Evolutionary conservation across 139 green algal genomes (phyloP), one percentile per base, ranked within the genome.

Genomic region (Microglena sp.): DNA sequence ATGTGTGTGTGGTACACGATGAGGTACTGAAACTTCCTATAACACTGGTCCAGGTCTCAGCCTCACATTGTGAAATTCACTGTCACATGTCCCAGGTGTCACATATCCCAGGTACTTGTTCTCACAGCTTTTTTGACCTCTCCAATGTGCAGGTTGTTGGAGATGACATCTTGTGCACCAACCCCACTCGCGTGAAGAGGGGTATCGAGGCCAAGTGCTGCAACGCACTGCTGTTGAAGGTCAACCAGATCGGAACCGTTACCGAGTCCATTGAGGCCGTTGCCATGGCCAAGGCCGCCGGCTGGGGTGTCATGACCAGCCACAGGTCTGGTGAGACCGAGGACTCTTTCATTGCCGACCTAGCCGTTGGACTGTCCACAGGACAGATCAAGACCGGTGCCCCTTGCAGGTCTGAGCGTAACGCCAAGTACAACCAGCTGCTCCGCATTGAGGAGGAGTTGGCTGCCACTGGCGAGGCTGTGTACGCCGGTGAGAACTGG

Each of bases 371-470:
- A 59, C 88, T 99, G 34, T 64, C 86, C 45, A 95, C 91, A 26
- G 94, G 93, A 21, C 94, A 99, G 80, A 99, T 99, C 86, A 99
- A 99, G 89, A 97, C 94, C 21, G 94, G 94, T 33, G 94, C 94
- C 0, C 94, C 94, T 35, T 98, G 93, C 87, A 73, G 86, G 26
- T 92, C 79, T 22, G 93, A 99, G 87, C 86, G 94, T 57, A 72
- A 96, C 40, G 83, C 93, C 67, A 99, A 99, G 85, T 99, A 99
- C 89, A 99, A 99, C 84, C 93, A 99, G 87, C 83, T 99, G 67
- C 76, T 99, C 68, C 82, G 94, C 57, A 99, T 99, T 66, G 94
- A 99, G 85, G 87, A 97, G 80, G 92, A 65, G 54, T 27, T 46
- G 15, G 56, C 6, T 36, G 29, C 29, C 7, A 94, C 72, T 72